A percentile compares a stretch with the other conserved stretches of the same genome.
Conservation (phyloP, 75 land plant species). For the Sequoia sempervirens region DNA sequence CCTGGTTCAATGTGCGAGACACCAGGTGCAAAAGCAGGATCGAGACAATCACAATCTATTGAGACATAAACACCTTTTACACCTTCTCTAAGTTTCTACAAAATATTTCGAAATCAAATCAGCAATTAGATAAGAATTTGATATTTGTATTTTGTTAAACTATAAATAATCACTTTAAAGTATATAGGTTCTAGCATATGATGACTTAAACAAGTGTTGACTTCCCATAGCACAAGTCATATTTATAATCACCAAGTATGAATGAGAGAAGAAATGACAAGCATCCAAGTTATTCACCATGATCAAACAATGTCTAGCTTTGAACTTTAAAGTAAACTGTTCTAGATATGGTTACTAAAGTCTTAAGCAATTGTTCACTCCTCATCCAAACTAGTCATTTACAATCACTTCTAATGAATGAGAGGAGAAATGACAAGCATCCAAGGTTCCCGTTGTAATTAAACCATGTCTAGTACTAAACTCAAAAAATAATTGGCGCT, state of each 20-base stretch:
- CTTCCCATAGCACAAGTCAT: neutral
- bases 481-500: neutral
- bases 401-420: neutral
- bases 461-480: neutral
- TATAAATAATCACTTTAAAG: neutral
- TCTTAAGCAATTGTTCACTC: too few species aligned
- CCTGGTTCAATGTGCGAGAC: slow-evolving; percentile 98
- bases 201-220: neutral
- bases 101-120: neutral
- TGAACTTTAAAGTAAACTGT: neutral
- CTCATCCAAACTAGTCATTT: too few species aligned
- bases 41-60: slow-evolving; percentile 90
- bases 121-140: neutral
- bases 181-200: neutral
- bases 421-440: neutral
- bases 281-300: neutral
- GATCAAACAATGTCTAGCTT: neutral
- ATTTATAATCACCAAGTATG: neutral
- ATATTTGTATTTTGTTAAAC: neutral
- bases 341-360: neutral
- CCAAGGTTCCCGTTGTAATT: neutral
- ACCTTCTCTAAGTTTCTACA: slow-evolving; percentile 88
- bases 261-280: neutral
- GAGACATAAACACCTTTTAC: slow-evolving; percentile 93
- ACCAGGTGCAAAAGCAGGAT: slow-evolving; percentile 99